phyloP scores from a whole-genome alignment of 106 monocot genomes.

The Dendrobium huoshanense region DNA sequence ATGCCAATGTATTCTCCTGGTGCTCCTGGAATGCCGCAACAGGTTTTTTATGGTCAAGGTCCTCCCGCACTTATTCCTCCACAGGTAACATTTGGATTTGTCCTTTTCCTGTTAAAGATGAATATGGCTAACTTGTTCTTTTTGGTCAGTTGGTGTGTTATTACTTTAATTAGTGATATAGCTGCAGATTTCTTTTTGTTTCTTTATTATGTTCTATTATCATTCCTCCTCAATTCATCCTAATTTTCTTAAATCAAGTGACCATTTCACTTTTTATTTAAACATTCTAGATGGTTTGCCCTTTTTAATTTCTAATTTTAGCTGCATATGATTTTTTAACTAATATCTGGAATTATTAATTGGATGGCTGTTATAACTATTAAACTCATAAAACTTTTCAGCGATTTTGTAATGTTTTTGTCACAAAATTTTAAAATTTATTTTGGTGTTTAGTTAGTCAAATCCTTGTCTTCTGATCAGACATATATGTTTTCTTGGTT shows the following conservation, averaged over 20 bases:
- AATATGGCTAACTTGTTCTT: not conserved
- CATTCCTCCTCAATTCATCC: not conserved
- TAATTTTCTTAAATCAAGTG: not conserved
- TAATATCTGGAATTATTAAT: too few relatives aligned
- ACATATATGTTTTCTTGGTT: too few relatives aligned
- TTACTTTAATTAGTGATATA: not conserved
- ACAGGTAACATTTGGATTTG: conserved; percentile 37
- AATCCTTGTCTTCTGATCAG: too few relatives aligned
- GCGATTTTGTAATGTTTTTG: too few relatives aligned
- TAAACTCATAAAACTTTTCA: too few relatives aligned
- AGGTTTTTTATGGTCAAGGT: conserved; percentile 82
- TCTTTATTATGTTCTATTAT: not conserved
- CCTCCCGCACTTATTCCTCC: conserved; percentile 71
- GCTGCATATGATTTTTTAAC: not conserved
- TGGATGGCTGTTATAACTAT: too few relatives aligned
- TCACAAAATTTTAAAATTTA: too few relatives aligned
- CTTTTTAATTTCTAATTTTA: not conserved
- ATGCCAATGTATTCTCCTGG: conserved; percentile 85
- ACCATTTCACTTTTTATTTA: not conserved
- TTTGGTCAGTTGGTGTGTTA: not conserved
- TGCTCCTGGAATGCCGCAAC: conserved; percentile 67
- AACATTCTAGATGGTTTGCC: not conserved
- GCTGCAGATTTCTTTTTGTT: not conserved
- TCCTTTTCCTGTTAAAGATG: not conserved
- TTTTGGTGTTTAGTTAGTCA: too few relatives aligned